Evolutionary conservation across 805 yeast species (phyloP).

Genomic region (Yamadazyma sp.): DNA sequence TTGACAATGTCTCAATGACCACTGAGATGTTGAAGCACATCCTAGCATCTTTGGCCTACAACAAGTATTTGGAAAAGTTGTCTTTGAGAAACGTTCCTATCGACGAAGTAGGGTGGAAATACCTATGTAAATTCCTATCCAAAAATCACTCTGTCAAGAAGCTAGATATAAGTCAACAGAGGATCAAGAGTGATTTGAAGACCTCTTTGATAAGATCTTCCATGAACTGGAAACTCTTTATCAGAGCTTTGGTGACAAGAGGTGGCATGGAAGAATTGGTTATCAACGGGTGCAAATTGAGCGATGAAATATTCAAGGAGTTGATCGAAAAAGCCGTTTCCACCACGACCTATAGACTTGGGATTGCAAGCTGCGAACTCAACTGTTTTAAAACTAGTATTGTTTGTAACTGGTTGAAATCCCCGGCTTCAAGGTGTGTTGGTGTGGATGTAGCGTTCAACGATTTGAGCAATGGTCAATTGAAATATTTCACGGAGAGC

Average conservation of each 20-base stretch:
- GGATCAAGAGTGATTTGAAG: conserved; percentile 47
- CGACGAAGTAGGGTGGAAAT: conserved; percentile 51
- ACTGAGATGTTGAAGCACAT: conserved; percentile 53
- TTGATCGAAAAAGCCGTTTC: conserved; percentile 43
- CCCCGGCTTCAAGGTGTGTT: conserved; percentile 44
- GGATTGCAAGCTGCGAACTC: conserved; percentile 53
- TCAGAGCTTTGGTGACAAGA: conserved; percentile 38
- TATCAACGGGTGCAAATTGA: conserved; percentile 54
- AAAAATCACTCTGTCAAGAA: conserved; percentile 45
- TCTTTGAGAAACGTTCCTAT: conserved; percentile 57
- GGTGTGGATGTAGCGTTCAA: conserved; percentile 60
- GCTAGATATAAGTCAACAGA: conserved; percentile 58
- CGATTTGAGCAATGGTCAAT: conserved; percentile 47
- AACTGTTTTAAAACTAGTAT: conserved; percentile 40
- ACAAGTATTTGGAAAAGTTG: conserved; percentile 47
- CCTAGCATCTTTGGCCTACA: conserved; percentile 45
- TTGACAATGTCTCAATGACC: conserved; percentile 56
- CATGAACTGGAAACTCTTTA: conserved; percentile 55
- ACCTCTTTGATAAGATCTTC: conserved; percentile 38
- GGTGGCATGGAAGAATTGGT: conserved; percentile 61
- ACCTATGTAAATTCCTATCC: conserved; percentile 49
- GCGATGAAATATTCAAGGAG: conserved; percentile 39
- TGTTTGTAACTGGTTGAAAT: conserved; percentile 49
- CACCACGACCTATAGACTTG: conserved; percentile 48
- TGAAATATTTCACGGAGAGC: conserved; percentile 45